Conservation (phyloP, 2,329 filamentous ascomycete species). For the Colletotrichum cordylinicola region DNA sequence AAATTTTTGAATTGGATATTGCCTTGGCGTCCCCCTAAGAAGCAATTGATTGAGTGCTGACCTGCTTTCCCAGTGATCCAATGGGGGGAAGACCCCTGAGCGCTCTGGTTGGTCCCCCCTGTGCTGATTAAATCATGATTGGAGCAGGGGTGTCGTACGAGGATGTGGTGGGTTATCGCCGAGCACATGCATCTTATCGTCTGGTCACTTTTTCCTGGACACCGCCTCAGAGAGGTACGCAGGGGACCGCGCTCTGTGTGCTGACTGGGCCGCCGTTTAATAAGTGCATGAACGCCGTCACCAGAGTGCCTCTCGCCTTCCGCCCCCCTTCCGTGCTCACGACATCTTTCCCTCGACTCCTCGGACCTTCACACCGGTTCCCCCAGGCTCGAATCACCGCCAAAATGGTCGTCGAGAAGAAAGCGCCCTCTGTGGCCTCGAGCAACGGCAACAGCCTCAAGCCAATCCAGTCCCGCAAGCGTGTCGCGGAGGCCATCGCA, state of each 20-base stretch:
- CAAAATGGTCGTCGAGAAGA: background rate
- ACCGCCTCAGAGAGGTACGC: slow-evolving; percentile 12
- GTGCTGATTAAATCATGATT: background rate
- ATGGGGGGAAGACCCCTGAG: background rate
- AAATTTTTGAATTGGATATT: background rate
- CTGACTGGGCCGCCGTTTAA: background rate
- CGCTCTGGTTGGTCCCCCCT: background rate
- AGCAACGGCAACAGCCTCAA: slow-evolving; percentile 4
- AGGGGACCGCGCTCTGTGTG: background rate
- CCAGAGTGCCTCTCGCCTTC: background rate
- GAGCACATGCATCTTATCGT: slow-evolving; percentile 11
- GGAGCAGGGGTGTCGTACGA: background rate
- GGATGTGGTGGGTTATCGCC: slow-evolving; percentile 14
- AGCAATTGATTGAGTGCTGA: background rate
- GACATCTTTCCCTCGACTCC: background rate
- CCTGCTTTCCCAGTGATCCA: background rate
- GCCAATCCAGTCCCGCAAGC: slow-evolving; percentile 44
- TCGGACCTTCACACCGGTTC: background rate
- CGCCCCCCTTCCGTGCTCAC: background rate
- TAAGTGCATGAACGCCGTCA: slow-evolving; percentile 4
- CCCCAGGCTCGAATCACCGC: background rate
- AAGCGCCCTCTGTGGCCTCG: slow-evolving; percentile 10
- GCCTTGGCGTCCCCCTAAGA: background rate
- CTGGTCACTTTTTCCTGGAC: background rate
- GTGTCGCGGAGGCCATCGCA: slow-evolving; percentile 41